Base-by-base conservation (phyloP, 768 basidiomycete species). In the Lactarius evosmus region DNA sequence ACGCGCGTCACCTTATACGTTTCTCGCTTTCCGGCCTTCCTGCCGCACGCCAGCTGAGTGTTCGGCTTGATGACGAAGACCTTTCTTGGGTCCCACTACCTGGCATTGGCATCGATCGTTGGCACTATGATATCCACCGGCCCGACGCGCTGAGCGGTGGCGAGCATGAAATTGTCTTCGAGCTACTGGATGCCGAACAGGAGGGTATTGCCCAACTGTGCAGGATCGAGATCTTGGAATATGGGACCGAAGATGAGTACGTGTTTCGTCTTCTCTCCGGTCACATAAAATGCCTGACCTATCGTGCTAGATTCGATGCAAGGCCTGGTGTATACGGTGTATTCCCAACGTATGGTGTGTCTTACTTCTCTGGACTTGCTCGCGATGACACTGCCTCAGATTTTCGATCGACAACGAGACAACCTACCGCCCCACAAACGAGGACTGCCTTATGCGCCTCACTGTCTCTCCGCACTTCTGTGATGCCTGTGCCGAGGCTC, bases 381-480 rank as follows among this genome's bases (percentile, higher is more conserved):
- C 9, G 34, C 12, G 25, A 40, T 46, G 33, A 60, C 51, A 25
- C 49, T 29, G 6, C 36, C 4, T 19, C 44, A 89, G 88, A 22
- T 91, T 81, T 70, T 88, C 86, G 0, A 78, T 85, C 36, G 72
- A 76, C 41, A 89, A 91, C 69, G 72, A 73, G 57, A 91, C 87
- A 0, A 81, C 82, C 3, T 92, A 88, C 74, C 82, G 91, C n/a
- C 91, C 91, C 4, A 92, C 90, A 2, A 89, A 91, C 67, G 85
- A 89, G 64, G 87, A 85, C 72, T 92, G 91, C 71, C 83, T 92
- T 53, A 92, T 93, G 91, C 88, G 91, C 46, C 75, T 77, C 58
- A 85, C 90, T 46, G 84, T 81, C 32, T 79, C 81, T 0, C 85
- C 88, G 60, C 82, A 87, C 70, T 88, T 92, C 71, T 92, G 91